A percentile compares a stretch with the other conserved stretches of the same genome.
phyloP scores from a whole-genome alignment of 768 basidiomycete species.

The Auriscalpium vulgare region DNA sequence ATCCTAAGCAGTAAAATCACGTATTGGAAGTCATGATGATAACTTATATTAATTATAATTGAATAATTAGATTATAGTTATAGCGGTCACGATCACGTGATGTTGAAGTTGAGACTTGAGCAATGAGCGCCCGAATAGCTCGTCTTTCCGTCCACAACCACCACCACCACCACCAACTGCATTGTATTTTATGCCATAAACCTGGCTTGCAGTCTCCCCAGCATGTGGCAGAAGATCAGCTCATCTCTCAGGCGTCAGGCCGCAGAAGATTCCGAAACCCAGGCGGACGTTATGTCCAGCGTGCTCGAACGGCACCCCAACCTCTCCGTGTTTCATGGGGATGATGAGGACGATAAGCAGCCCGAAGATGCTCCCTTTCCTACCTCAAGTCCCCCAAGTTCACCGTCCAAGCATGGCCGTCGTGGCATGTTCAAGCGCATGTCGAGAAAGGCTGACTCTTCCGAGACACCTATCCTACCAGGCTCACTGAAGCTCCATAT shows the following conservation, averaged over 20 bases:
- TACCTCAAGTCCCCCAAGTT: conserved; percentile 11
- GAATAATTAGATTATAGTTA: no score
- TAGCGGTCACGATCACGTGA: not conserved
- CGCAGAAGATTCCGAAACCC: conserved; percentile 5
- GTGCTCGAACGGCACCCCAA: conserved; percentile 9
- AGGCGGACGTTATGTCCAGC: conserved; percentile 6
- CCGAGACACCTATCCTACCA: conserved; percentile 8
- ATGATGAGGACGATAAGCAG: conserved; percentile 4
- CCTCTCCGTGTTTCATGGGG: conserved; percentile 1
- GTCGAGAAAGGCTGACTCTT: conserved; percentile 11
- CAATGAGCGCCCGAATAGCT: conserved; percentile 1
- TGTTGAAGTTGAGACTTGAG: not conserved
- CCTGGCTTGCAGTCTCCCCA: conserved; percentile 1
- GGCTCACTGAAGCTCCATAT: conserved; percentile 10
- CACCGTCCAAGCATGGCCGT: conserved; percentile 12
- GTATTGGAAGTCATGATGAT: no score
- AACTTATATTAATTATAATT: no score
- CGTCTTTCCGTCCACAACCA: not conserved
- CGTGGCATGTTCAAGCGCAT: conserved; percentile 12
- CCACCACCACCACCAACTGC: not conserved
- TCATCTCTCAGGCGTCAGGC: conserved; percentile 10
- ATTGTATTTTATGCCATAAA: not conserved
- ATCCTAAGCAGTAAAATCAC: no score
- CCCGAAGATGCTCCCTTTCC: conserved; percentile 10
- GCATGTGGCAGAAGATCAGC: conserved; percentile 13